Evolutionary conservation across 1,284 basidiomycete species (phyloP), one percentile per base, ranked within the genome.

Genomic region (Bjerkandera adusta): DNA sequence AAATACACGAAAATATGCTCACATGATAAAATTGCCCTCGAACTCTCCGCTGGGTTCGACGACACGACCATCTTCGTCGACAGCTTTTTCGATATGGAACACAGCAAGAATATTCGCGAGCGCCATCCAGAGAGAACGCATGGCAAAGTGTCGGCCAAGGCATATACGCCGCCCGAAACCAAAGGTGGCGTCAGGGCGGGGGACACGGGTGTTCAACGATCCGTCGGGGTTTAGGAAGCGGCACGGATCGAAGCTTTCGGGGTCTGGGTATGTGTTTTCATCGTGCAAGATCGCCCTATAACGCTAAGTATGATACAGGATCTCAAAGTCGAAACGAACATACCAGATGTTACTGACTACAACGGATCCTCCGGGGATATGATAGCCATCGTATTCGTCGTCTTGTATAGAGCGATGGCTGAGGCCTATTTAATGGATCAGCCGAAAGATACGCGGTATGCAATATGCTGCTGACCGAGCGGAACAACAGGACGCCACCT

Each of bases 41-140:
- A 26, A 45, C 26, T 45, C 27, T 4, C 34, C 35, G 8, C 18
- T 20, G n/a, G 43, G 43, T 20, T 37, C 27, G 13, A 29, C n/a
- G 11, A 22, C 22, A 11, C 12, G 18, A n/a, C 27, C 39, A 12
- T 4, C 10, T n/a, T 26, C 36, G 26, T 59, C 57, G 24, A 45
- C 43, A 12, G 43, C 38, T 18, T 40, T 46, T 12, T 26, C 36
- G 21, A 60, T 53, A 22, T 49, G 21, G 35, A 59, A 59, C 22
- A 47, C 44, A 12, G 55, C 38, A 3, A 59, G 40, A 15, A 60
- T 49, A n/a, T 48, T 50, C 11, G 51, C 59, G 6, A 54, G 45
- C 6, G 47, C 42, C 16, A 55, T 54, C 45, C 53, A 59, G 7
- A 56, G n/a, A 13, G 49, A 41, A 11, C 50, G 48, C n/a, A 53